Percentiles rank a stretch among this genome's conserved stretches.
These are phyloP conservation scores for Trichoderma sp. DNA, from an alignment of 2,329 filamentous ascomycete species.

Conservation along the genomic window DNA sequence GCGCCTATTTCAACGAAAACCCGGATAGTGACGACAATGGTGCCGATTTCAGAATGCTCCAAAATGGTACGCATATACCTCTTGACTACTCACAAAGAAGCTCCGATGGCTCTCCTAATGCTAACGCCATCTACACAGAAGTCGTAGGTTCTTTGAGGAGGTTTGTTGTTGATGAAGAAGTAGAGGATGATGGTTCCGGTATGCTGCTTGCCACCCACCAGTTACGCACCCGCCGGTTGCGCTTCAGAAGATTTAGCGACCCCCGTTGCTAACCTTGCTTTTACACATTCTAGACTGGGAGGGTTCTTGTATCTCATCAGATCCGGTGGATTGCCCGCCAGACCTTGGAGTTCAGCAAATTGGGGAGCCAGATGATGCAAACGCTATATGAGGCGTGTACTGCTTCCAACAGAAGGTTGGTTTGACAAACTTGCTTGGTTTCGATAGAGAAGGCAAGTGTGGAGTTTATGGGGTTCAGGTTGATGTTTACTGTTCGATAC, in stretches of 20 bases:
- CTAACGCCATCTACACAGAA: slow-evolving; percentile 29
- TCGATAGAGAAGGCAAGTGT: background rate
- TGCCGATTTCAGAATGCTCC: slow-evolving; percentile 31
- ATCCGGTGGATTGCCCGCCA: slow-evolving; percentile 52
- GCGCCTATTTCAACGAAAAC: slow-evolving; percentile 40
- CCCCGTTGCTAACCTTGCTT: slow-evolving; percentile 25
- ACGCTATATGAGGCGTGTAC: slow-evolving; percentile 28
- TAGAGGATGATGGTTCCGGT: slow-evolving; percentile 62
- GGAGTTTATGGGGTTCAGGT: background rate
- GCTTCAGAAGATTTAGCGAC: background rate
- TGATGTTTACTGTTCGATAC: background rate
- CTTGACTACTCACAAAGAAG: background rate
- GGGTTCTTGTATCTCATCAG: slow-evolving; percentile 56
- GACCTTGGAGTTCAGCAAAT: slow-evolving; percentile 47
- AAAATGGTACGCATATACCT: slow-evolving; percentile 30
- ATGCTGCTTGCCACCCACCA: slow-evolving; percentile 37
- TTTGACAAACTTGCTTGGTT: background rate
- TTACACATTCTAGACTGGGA: slow-evolving; percentile 51
- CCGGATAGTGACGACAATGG: slow-evolving; percentile 37
- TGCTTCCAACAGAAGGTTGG: background rate
- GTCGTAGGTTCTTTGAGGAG: slow-evolving; percentile 52
- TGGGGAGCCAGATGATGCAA: slow-evolving; percentile 42
- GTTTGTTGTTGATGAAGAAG: slow-evolving; percentile 57
- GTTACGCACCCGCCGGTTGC: background rate
- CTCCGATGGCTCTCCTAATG: background rate